phyloP scores from a whole-genome alignment of 2,329 filamentous ascomycete genomes.

The Neofusicoccum laricinum region DNA sequence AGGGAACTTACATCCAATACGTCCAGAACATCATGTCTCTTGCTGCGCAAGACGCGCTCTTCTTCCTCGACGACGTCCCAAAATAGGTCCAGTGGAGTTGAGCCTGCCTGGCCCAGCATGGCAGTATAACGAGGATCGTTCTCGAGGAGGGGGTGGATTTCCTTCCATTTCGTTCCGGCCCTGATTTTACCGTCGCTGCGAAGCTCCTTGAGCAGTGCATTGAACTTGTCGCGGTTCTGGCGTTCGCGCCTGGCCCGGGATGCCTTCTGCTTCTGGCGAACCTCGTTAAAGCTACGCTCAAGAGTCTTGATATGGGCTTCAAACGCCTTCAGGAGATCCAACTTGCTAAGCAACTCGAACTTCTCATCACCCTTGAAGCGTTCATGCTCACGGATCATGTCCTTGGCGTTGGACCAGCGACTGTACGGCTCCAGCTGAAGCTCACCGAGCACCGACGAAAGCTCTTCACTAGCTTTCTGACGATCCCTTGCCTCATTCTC shows the following conservation, averaged over 20 bases:
- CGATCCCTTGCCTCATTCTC: conserved; percentile 71
- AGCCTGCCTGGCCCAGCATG: conserved; percentile 81
- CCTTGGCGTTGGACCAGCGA: conserved; percentile 87
- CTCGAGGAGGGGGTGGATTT: conserved; percentile 71
- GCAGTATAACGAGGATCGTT: conserved; percentile 78
- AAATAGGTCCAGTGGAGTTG: conserved; percentile 85
- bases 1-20: conserved; percentile 71
- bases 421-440: conserved; percentile 90
- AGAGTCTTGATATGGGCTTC: conserved; percentile 92
- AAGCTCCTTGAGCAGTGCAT: conserved; percentile 71
- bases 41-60: conserved; percentile 77
- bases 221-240: conserved; percentile 79
- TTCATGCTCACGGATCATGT: conserved; percentile 72
- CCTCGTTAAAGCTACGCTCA: conserved; percentile 88
- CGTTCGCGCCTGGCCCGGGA: conserved; percentile 78
- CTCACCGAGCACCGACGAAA: conserved; percentile 73
- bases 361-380: conserved; percentile 78
- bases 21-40: conserved; percentile 80
- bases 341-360: conserved; percentile 80
- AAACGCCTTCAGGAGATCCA: conserved; percentile 88
- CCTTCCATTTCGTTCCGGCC: conserved; percentile 85
- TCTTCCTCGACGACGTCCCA: conserved; percentile 96
- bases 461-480: conserved; percentile 79
- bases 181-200: conserved; percentile 76
- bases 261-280: conserved; percentile 82